These are phyloP conservation scores for Rosa lucieae DNA, from an alignment of 306 rosid species.

Conservation along the genomic window DNA sequence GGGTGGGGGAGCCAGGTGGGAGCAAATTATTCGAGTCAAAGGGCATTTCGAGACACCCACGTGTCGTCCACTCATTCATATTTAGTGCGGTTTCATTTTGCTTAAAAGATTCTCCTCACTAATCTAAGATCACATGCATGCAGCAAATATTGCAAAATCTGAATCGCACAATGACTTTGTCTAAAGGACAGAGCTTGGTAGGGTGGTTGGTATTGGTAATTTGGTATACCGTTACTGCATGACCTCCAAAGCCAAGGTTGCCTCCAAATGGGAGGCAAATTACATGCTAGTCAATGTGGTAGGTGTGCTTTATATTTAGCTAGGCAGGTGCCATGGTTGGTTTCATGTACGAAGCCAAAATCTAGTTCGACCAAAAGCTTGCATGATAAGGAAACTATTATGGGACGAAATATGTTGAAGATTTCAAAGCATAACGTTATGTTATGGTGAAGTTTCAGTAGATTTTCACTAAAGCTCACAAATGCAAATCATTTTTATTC, in stretches of 20 bases:
- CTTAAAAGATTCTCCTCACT: not conserved
- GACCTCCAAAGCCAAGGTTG: constrained; percentile 9
- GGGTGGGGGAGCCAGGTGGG: not conserved
- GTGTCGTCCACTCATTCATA: not conserved
- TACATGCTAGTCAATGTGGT: not conserved
- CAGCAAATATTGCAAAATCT: constrained; percentile 1
- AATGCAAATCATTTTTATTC: no score
- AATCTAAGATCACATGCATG: not conserved
- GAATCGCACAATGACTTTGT: constrained; percentile 3
- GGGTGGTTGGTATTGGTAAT: not conserved
- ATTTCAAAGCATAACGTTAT: not conserved
- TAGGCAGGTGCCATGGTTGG: not conserved
- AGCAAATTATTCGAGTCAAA: not conserved
- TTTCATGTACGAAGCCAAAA: not conserved
- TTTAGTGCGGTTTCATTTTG: not conserved
- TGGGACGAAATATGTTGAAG: not conserved
- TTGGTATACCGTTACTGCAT: not conserved
- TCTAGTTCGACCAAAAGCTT: not conserved
- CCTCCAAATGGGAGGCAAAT: not conserved
- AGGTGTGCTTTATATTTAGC: not conserved
- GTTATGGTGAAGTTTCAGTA: no score
- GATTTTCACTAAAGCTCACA: no score
- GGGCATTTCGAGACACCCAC: not conserved
- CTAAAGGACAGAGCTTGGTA: not conserved
- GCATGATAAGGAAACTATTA: not conserved